Percentiles rank a stretch among this genome's conserved stretches.
These are phyloP conservation scores for Pycnococcus provasolii DNA, from an alignment of 139 green algal species.

Conservation along the genomic window DNA sequence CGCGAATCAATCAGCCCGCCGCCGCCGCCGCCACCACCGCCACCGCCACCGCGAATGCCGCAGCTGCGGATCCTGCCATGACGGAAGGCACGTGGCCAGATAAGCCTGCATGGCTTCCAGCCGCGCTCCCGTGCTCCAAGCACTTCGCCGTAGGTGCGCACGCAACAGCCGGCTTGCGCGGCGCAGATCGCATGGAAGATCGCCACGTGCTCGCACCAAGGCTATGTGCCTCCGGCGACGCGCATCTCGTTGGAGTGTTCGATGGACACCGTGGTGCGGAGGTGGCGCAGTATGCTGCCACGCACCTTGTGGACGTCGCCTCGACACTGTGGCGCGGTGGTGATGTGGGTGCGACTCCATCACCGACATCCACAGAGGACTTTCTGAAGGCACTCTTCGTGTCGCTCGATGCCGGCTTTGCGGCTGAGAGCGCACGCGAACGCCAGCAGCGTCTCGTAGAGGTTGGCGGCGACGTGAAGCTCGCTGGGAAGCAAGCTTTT, in stretches of 20 bases:
- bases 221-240: neutral
- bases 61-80: neutral
- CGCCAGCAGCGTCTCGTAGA: conserved; percentile 29
- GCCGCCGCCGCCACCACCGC: neutral
- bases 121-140: neutral
- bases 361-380: conserved; percentile 7
- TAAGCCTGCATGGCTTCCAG: neutral
- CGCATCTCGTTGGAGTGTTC: conserved; percentile 54
- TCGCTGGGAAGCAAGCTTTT: neutral
- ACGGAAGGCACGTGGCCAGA: neutral
- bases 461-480: neutral
- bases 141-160: conserved; percentile 27
- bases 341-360: conserved; percentile 8
- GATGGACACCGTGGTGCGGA: conserved; percentile 62
- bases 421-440: conserved; percentile 20
- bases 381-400: conserved; percentile 38
- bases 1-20: neutral
- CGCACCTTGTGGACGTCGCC: neutral
- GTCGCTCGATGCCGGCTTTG: conserved; percentile 36
- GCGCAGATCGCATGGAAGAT: conserved; percentile 71
- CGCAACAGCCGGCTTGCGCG: conserved; percentile 30
- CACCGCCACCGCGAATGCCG: neutral
- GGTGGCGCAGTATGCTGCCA: conserved; percentile 37
- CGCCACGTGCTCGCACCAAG: conserved; percentile 35
- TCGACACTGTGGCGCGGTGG: conserved; percentile 2